Conservation (phyloP, 306 rosid genomes). For the Herpetospermum pedunculosum region DNA sequence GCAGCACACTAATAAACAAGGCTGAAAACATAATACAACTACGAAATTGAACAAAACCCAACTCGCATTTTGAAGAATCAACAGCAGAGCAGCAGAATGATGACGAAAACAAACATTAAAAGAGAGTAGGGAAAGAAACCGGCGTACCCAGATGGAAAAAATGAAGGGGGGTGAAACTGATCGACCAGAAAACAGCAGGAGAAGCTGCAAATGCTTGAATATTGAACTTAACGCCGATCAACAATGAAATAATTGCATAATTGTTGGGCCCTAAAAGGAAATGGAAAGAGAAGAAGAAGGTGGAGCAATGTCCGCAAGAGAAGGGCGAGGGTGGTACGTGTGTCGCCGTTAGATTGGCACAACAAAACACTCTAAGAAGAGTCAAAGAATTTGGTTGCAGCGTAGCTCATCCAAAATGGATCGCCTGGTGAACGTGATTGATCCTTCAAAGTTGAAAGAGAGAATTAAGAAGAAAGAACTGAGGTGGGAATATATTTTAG, state of each 20-base stretch:
- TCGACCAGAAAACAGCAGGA: neutral
- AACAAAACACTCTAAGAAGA: neutral
- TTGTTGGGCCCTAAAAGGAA: neutral
- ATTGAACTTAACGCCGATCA: slow-evolving; percentile 6
- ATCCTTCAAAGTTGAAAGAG: neutral
- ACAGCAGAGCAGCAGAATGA: neutral
- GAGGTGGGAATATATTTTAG: neutral
- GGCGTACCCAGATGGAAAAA: slow-evolving; percentile 6
- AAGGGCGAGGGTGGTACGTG: slow-evolving; percentile 19
- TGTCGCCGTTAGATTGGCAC: slow-evolving; percentile 11
- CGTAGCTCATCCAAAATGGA: neutral
- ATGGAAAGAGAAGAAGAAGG: slow-evolving; percentile 8
- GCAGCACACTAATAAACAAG: neutral
- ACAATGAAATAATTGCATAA: slow-evolving; percentile 17
- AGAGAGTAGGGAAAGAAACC: neutral
- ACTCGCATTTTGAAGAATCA: neutral
- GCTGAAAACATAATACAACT: neutral
- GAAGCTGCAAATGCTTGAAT: neutral
- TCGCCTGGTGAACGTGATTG: neutral
- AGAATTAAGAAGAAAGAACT: neutral
- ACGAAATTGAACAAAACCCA: neutral
- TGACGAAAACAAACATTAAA: neutral
- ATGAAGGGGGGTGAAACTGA: neutral
- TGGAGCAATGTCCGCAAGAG: slow-evolving; percentile 19
- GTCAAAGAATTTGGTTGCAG: slow-evolving; percentile 3